phyloP scores from a whole-genome alignment of 1,284 basidiomycete species.

The Schizophyllum commune region DNA sequence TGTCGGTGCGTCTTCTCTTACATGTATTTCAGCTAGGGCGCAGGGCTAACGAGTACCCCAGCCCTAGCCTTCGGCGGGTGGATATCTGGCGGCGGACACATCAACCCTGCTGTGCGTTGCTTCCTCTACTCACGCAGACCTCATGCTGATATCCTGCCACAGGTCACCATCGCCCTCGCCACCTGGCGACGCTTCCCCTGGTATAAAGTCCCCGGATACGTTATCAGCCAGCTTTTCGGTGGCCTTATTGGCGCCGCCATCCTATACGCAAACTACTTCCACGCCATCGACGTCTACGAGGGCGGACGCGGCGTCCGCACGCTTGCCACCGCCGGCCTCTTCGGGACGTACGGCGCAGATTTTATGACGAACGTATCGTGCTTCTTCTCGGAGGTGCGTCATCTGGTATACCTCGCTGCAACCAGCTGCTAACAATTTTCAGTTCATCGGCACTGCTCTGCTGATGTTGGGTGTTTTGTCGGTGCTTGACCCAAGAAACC shows the following conservation, averaged over 20 bases:
- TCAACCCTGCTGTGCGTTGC: conserved; percentile 61
- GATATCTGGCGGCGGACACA: conserved; percentile 63
- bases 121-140: background rate
- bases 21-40: conserved; percentile 47
- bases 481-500: conserved; percentile 38
- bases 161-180: conserved; percentile 64
- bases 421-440: background rate
- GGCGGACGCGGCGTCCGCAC: conserved; percentile 56
- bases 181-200: conserved; percentile 69
- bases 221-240: conserved; percentile 66
- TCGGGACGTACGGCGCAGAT: conserved; percentile 57
- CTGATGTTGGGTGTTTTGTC: conserved; percentile 30
- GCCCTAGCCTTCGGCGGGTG: conserved; percentile 60
- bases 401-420: background rate
- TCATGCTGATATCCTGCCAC: conserved; percentile 5
- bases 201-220: conserved; percentile 72
- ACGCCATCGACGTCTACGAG: conserved; percentile 67
- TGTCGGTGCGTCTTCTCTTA: conserved; percentile 30
- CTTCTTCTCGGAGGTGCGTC: conserved; percentile 46
- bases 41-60: conserved; percentile 34
- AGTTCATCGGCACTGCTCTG: conserved; percentile 51
- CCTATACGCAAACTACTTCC: conserved; percentile 70
- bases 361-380: conserved; percentile 51
- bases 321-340: conserved; percentile 61
- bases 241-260: conserved; percentile 59